Evolutionary conservation across 371 early-diverging fungal species (phyloP).

Genomic region (Massospora cicadina): DNA sequence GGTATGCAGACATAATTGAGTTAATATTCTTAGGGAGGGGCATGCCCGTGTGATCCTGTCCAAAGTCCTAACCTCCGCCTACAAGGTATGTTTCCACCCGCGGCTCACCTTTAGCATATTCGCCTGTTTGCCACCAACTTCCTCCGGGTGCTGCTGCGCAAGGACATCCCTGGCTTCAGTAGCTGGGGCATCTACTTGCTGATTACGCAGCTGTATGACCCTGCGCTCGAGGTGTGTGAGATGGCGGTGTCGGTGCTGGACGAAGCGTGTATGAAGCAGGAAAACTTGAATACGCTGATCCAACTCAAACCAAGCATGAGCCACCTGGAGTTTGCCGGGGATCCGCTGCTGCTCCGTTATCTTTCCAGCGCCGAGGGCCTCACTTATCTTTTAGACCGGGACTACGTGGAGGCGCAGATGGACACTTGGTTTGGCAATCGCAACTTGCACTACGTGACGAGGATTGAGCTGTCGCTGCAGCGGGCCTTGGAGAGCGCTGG

Average conservation of each 20-base stretch:
- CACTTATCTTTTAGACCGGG: slow-evolving; percentile 43
- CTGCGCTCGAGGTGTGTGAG: slow-evolving; percentile 50
- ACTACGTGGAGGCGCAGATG: slow-evolving; percentile 60
- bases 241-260: slow-evolving; percentile 52
- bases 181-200: slow-evolving; percentile 62
- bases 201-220: slow-evolving; percentile 68
- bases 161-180: slow-evolving; percentile 33
- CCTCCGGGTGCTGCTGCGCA: slow-evolving; percentile 40
- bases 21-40: slow-evolving; percentile 33
- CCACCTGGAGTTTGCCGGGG: slow-evolving; percentile 49
- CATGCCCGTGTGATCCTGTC: slow-evolving; percentile 63
- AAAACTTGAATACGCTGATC: slow-evolving; percentile 45
- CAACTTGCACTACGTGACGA: slow-evolving; percentile 59
- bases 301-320: slow-evolving; percentile 49
- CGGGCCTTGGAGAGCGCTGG: slow-evolving; percentile 24
- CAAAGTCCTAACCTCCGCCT: slow-evolving; percentile 68
- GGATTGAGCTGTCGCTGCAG: slow-evolving; percentile 52
- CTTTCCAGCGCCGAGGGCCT: background rate
- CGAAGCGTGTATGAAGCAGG: slow-evolving; percentile 44
- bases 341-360: slow-evolving; percentile 36
- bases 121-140: slow-evolving; percentile 61
- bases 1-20: slow-evolving; percentile 15
- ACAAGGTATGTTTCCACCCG: slow-evolving; percentile 24
- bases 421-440: slow-evolving; percentile 63
- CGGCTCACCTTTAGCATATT: slow-evolving; percentile 23